A percentile compares a stretch with the other conserved stretches of the same genome.
Conservation (phyloP, 306 rosid genomes). For the Clitoria ternatea region DNA sequence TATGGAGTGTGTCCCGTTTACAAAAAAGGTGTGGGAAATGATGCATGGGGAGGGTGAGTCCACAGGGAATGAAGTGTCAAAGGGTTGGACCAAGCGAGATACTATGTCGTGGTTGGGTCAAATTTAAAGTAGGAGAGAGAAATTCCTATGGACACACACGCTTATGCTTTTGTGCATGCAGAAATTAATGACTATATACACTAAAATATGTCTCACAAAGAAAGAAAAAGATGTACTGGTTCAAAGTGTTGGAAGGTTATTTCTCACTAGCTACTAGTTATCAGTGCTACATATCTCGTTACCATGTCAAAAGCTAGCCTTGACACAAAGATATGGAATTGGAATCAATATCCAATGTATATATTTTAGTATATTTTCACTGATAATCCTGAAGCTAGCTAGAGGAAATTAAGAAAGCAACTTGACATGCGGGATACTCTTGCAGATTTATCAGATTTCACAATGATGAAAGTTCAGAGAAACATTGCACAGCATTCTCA, state of each 20-base stretch:
- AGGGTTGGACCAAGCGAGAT: conserved; percentile 12
- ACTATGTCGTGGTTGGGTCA: conserved; percentile 11
- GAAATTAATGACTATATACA: neutral
- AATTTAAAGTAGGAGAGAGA: conserved; percentile 21
- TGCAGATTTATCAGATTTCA: conserved; percentile 54
- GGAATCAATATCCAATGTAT: neutral
- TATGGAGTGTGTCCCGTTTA: neutral
- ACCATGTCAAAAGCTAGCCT: neutral
- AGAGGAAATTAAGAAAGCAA: conserved; percentile 28
- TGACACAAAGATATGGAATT: neutral
- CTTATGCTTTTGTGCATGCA: conserved; percentile 30
- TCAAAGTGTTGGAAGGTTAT: neutral
- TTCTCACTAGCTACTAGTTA: too few relatives aligned
- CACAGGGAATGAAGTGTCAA: conserved; percentile 23
- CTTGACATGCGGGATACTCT: conserved; percentile 30
- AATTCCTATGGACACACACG: neutral
- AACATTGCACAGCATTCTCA: conserved; percentile 26
- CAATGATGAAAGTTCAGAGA: conserved; percentile 45
- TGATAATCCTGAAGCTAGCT: conserved; percentile 25
- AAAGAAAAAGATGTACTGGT: conserved; percentile 8
- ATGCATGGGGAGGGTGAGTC: conserved; percentile 21
- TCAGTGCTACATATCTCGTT: neutral
- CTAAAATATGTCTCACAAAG: neutral
- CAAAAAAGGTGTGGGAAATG: conserved; percentile 17
- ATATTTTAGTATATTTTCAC: too few relatives aligned